Conservation (phyloP, 2,329 filamentous ascomycete genomes). For the Fusarium sp. region DNA sequence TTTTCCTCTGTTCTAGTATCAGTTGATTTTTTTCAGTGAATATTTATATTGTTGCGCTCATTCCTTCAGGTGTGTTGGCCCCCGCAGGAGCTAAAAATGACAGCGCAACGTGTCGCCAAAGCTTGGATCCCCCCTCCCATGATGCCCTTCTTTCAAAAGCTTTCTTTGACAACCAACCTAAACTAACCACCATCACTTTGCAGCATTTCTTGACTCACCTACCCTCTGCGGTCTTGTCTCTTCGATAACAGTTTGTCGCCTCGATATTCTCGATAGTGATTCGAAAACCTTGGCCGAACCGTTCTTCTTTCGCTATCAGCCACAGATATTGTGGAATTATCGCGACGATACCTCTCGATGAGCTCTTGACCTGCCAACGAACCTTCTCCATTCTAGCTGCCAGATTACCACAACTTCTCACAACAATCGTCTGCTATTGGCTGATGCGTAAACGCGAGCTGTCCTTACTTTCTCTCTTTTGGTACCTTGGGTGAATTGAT, state of each 20-base stretch:
- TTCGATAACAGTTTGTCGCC: constrained; percentile 16
- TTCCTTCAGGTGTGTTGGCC: constrained; percentile 50
- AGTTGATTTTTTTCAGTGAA: constrained; percentile 52
- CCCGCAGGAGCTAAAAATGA: constrained; percentile 26
- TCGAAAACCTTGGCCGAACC: not conserved
- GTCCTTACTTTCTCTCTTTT: constrained; percentile 46
- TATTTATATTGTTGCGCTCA: constrained; percentile 48
- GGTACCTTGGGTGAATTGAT: constrained; percentile 47
- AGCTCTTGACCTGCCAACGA: constrained; percentile 45
- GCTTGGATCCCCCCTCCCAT: constrained; percentile 45
- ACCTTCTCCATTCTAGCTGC: constrained; percentile 17
- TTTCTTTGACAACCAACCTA: constrained; percentile 45
- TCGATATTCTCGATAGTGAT: constrained; percentile 22
- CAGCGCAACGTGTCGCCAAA: constrained; percentile 44
- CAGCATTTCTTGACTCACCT: constrained; percentile 43
- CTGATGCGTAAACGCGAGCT: constrained; percentile 56
- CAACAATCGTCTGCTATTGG: constrained; percentile 40
- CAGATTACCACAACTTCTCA: constrained; percentile 29
- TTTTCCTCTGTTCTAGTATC: constrained; percentile 54
- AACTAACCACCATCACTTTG: constrained; percentile 41
- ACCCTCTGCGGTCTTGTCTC: constrained; percentile 29
- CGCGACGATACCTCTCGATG: constrained; percentile 41
- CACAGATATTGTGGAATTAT: constrained; percentile 20
- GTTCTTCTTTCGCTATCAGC: constrained; percentile 6
- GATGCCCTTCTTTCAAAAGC: constrained; percentile 42